phyloP scores from a whole-genome alignment of 805 yeast species.

The Pichia sporocuriosa region DNA sequence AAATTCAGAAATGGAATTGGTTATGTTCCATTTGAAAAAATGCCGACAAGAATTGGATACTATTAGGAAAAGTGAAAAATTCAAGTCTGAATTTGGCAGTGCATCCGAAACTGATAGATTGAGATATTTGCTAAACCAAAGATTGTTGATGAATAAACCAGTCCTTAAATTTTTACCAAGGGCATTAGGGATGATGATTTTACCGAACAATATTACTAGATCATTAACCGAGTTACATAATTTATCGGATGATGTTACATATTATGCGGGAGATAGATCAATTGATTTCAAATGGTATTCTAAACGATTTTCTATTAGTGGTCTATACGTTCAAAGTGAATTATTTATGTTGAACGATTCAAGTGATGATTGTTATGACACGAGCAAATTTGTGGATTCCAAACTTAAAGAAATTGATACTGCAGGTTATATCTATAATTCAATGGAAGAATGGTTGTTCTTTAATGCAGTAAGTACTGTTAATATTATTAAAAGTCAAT shows the following conservation, averaged over 20 bases:
- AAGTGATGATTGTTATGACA: slow-evolving; percentile 46
- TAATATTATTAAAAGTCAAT: slow-evolving; percentile 67
- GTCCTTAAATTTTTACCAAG: slow-evolving; percentile 36
- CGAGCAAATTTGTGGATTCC: slow-evolving; percentile 57
- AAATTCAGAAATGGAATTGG: slow-evolving; percentile 36
- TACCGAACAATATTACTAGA: slow-evolving; percentile 52
- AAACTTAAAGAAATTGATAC: slow-evolving; percentile 47
- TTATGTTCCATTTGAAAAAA: slow-evolving; percentile 39
- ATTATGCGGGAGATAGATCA: slow-evolving; percentile 68
- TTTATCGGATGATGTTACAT: slow-evolving; percentile 78
- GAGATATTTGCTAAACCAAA: slow-evolving; percentile 31
- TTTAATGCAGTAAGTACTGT: slow-evolving; percentile 59
- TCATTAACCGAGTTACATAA: slow-evolving; percentile 65
- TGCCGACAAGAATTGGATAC: slow-evolving; percentile 34
- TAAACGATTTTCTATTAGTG: slow-evolving; percentile 65
- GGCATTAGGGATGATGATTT: slow-evolving; percentile 54
- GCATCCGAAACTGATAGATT: slow-evolving; percentile 20
- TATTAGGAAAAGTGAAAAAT: slow-evolving; percentile 20
- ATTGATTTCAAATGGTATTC: slow-evolving; percentile 90
- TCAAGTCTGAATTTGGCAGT: slow-evolving; percentile 20
- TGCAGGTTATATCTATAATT: slow-evolving; percentile 54
- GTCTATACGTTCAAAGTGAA: slow-evolving; percentile 70
- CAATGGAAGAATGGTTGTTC: slow-evolving; percentile 68
- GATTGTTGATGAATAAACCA: slow-evolving; percentile 48
- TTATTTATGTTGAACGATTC: slow-evolving; percentile 73